Percentiles rank a stretch among this genome's conserved stretches.
Evolutionary conservation across 106 monocot species (phyloP).

Genomic region (Posidonia australis): DNA sequence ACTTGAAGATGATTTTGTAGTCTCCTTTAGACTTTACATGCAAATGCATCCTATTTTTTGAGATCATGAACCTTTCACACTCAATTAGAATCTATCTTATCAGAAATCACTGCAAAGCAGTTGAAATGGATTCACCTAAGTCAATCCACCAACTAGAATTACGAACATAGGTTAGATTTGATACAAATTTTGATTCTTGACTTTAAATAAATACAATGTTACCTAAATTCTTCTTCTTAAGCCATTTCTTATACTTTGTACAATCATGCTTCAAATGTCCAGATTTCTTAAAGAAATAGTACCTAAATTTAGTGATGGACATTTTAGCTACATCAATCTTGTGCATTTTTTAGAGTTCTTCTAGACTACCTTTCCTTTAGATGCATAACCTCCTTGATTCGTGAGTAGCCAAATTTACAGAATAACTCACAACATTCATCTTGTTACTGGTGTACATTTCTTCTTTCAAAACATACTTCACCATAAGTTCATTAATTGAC

Average conservation of each 20-base stretch:
- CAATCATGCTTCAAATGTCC: too few relatives aligned
- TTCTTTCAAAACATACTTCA: not conserved
- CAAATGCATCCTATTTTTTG: too few relatives aligned
- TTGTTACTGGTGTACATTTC: not conserved
- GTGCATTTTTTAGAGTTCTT: not conserved
- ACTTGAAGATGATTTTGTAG: not conserved
- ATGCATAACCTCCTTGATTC: not conserved
- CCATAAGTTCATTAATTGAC: not conserved
- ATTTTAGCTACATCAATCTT: not conserved
- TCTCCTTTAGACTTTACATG: not conserved
- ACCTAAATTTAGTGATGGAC: not conserved
- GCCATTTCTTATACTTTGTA: too few relatives aligned
- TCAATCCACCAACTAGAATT: too few relatives aligned
- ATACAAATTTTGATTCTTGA: not conserved
- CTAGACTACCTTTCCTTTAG: not conserved
- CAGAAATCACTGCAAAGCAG: not conserved
- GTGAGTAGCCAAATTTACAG: too few relatives aligned
- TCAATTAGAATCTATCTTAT: not conserved
- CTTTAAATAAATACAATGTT: not conserved
- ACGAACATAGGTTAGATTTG: too few relatives aligned
- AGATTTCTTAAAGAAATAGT: not conserved
- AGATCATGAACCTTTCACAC: too few relatives aligned
- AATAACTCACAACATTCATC: too few relatives aligned
- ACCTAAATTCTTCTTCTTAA: too few relatives aligned
- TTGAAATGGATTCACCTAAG: too few relatives aligned